phyloP scores from a whole-genome alignment of 2,329 filamentous ascomycete species.

The Paraphoma chrysanthemicola region DNA sequence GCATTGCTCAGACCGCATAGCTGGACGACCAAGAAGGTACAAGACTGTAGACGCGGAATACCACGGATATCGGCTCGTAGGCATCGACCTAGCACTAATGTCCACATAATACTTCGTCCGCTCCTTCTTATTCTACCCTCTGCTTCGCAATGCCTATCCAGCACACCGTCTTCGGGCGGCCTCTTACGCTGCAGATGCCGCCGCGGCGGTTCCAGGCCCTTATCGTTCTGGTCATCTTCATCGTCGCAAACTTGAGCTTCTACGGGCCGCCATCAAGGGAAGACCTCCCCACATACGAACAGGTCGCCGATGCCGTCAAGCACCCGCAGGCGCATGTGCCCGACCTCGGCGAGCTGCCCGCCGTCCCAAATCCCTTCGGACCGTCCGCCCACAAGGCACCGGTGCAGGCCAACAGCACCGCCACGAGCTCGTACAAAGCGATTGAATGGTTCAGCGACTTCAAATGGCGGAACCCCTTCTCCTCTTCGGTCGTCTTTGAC shows the following conservation, averaged over 20 bases:
- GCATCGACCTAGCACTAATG: constrained; percentile 12
- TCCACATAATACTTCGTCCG: constrained; percentile 8
- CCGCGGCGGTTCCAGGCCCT: constrained; percentile 58
- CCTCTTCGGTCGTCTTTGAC: constrained; percentile 78
- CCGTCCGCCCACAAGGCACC: constrained; percentile 75
- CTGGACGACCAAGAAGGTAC: background rate
- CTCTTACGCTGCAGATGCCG: constrained; percentile 45
- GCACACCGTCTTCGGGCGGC: constrained; percentile 40
- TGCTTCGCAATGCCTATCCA: constrained; percentile 41
- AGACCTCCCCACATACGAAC: constrained; percentile 48
- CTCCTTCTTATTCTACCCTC: background rate
- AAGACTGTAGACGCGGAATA: background rate
- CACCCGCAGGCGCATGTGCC: constrained; percentile 42
- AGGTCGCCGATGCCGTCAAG: constrained; percentile 41
- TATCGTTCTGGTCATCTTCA: constrained; percentile 43
- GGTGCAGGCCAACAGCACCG: constrained; percentile 78
- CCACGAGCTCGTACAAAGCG: constrained; percentile 61
- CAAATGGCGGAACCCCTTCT: constrained; percentile 92
- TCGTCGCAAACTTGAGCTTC: constrained; percentile 23
- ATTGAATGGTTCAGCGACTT: constrained; percentile 87
- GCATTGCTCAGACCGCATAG: too few species aligned
- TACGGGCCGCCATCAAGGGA: constrained; percentile 8
- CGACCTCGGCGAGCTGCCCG: constrained; percentile 41
- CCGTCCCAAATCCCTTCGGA: constrained; percentile 69
- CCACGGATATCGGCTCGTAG: constrained; percentile 18